Percentiles rank a stretch among this genome's conserved stretches.
These are phyloP conservation scores for Candida manassasensis DNA, from an alignment of 805 yeast genomes.

Conservation along the genomic window DNA sequence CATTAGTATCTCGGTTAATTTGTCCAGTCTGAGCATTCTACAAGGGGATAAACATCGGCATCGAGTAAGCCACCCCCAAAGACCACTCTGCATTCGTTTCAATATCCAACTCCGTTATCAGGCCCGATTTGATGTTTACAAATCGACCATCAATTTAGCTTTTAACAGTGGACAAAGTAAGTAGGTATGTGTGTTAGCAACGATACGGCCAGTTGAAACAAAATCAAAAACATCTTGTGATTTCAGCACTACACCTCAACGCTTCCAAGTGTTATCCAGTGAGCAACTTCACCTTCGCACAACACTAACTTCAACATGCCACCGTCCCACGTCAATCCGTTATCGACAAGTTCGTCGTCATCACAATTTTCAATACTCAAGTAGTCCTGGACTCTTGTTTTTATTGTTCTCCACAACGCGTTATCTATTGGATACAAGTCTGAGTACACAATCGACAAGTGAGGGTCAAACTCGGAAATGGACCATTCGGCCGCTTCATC, in stretches of 20 bases:
- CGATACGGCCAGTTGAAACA: too few species aligned
- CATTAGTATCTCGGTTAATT: too few species aligned
- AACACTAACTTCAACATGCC: constrained; percentile 64
- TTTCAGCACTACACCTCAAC: constrained; percentile 41
- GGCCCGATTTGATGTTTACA: too few species aligned
- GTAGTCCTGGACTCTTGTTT: constrained; percentile 61
- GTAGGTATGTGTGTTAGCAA: too few species aligned
- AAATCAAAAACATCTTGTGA: too few species aligned
- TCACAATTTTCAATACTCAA: constrained; percentile 47
- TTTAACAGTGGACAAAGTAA: too few species aligned
- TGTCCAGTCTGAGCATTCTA: too few species aligned
- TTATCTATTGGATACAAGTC: constrained; percentile 60
- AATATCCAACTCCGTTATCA: too few species aligned
- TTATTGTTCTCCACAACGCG: constrained; percentile 59
- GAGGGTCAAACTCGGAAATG: constrained; percentile 58
- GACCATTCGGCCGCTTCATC: constrained; percentile 52
- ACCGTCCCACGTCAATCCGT: constrained; percentile 56
- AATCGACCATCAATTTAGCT: too few species aligned
- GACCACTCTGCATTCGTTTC: too few species aligned
- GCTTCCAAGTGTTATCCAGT: constrained; percentile 64
- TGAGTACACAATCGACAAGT: constrained; percentile 66
- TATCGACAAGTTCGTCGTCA: constrained; percentile 27
- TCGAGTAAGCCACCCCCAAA: too few species aligned
- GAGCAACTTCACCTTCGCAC: constrained; percentile 66
- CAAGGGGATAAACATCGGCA: too few species aligned